Evolutionary conservation across 1,139 yeast species (phyloP).

Genomic region (Dujonia santamariae): DNA sequence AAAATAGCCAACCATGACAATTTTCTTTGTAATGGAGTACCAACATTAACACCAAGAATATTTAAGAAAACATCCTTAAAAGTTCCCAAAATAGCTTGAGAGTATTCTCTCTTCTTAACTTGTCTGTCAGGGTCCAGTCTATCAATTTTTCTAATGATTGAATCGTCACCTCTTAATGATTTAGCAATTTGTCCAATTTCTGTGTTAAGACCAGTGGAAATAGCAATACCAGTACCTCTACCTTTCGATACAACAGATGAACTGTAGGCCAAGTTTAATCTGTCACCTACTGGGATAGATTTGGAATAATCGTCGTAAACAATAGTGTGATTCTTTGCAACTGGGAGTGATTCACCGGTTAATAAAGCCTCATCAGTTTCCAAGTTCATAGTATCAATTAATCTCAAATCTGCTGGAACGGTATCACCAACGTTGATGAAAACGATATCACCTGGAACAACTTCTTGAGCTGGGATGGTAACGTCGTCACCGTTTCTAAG

Average conservation of each 20-base stretch:
- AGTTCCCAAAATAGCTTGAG: conserved; percentile 44
- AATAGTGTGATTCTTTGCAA: conserved; percentile 25
- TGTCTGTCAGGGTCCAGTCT: conserved; percentile 16
- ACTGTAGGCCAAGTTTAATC: conserved; percentile 44
- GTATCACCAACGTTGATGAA: conserved; percentile 44
- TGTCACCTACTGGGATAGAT: conserved; percentile 37
- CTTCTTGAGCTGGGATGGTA: conserved; percentile 35
- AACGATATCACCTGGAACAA: conserved; percentile 52
- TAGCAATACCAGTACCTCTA: conserved; percentile 44
- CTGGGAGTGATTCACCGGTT: conserved; percentile 53
- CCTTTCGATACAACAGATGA: conserved; percentile 48
- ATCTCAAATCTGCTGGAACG: conserved; percentile 49
- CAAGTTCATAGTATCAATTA: conserved; percentile 34
- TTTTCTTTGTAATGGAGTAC: conserved; percentile 48
- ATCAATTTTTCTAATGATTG: conserved; percentile 9
- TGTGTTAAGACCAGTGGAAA: conserved; percentile 44
- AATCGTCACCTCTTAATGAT: conserved; percentile 17
- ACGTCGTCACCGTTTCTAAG: conserved; percentile 35
- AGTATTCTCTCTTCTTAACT: conserved; percentile 44
- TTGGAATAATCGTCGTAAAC: conserved; percentile 20
- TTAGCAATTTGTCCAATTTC: conserved; percentile 50
- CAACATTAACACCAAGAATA: conserved; percentile 32
- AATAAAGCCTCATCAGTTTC: conserved; percentile 52
- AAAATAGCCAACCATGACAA: conserved; percentile 42
- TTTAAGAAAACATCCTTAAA: conserved; percentile 38